Conservation (phyloP, 768 basidiomycete species). For the Suillus cothurnatus region DNA sequence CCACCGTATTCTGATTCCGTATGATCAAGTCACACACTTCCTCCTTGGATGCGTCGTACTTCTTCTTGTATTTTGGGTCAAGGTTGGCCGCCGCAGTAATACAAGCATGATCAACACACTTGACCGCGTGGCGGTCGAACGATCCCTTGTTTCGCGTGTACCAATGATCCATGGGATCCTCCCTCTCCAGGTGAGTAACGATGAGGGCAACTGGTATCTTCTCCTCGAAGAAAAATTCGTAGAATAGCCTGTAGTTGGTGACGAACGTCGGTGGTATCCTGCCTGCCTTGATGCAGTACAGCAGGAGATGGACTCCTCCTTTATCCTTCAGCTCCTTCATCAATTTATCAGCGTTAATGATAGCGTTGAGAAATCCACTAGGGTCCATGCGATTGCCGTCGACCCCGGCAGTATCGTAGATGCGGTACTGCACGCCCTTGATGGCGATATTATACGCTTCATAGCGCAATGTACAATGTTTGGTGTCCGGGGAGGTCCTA, state of each 20-base stretch:
- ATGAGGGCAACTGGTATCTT: constrained; percentile 35
- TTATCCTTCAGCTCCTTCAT: constrained; percentile 29
- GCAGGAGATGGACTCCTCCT: constrained; percentile 30
- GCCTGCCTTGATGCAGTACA: constrained; percentile 34
- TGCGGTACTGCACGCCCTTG: constrained; percentile 18
- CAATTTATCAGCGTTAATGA: constrained; percentile 32
- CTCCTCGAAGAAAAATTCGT: constrained; percentile 39
- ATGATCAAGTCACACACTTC: neutral
- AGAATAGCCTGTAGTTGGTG: constrained; percentile 37
- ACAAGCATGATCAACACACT: constrained; percentile 6
- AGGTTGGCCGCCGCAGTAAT: constrained; percentile 12
- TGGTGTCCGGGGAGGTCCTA: constrained; percentile 33
- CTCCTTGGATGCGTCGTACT: constrained; percentile 1
- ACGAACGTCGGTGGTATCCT: constrained; percentile 26
- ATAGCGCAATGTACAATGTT: constrained; percentile 39
- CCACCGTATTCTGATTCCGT: neutral
- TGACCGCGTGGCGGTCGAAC: constrained; percentile 5
- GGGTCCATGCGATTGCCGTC: neutral
- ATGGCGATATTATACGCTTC: constrained; percentile 28
- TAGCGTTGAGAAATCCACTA: constrained; percentile 24
- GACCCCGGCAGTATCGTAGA: constrained; percentile 8
- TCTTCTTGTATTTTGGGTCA: constrained; percentile 18
- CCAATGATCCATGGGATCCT: constrained; percentile 24
- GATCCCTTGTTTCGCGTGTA: constrained; percentile 19
- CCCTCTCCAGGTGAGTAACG: constrained; percentile 33